Base-by-base conservation (phyloP, 2,329 filamentous ascomycete genomes). In the Pseudocercospora crystallina region DNA sequence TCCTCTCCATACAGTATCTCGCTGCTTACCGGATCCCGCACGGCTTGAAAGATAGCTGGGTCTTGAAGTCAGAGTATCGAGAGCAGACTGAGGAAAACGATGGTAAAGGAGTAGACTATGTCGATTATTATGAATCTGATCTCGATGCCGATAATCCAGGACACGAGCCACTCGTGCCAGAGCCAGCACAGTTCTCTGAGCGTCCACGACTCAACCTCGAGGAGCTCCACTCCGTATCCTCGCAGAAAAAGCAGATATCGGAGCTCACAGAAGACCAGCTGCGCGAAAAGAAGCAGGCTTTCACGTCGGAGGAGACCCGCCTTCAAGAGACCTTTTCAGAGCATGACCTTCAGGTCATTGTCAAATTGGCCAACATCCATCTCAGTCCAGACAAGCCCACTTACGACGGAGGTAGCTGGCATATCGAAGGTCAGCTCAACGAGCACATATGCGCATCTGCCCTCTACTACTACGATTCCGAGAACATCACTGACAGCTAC, bases 371-470 rank as follows among this genome's bases (percentile, higher is more conserved):
- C 2, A 77, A 74, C 29, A 78, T 85, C 43, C 73, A 83, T 36
- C 70, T 85, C 1, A 81, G 76, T 0, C 83, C 83, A 0, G 78
- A 80, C 15, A 75, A 80, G 1, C 79, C 82, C 0, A 60, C 62
- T 0, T 86, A 81, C 55, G 64, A 69, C 0, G 77, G 77, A n/a
- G 80, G 80, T 0, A 69, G 66, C 1, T 83, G 80, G 76, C 80
- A 82, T 52, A 60, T 76, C 11, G 71, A 73, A 53, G 70, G 70
- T 5, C 56, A 53, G 15, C 58, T 70, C 68, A 86, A 87, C 58
- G 84, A 87, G 64, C 79, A 78, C 54, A 85, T 87, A 31, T 77
- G 76, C 56, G 81, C 82, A 0, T 83, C 82, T 0, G 79, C 82
- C 0, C 68, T 86, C 13, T 84, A 82, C 65, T 83, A 83, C 64